A percentile compares a stretch with the other conserved stretches of the same genome.
Evolutionary conservation across 345 rosid species (phyloP).

Genomic region (Rhizophora mangle): DNA sequence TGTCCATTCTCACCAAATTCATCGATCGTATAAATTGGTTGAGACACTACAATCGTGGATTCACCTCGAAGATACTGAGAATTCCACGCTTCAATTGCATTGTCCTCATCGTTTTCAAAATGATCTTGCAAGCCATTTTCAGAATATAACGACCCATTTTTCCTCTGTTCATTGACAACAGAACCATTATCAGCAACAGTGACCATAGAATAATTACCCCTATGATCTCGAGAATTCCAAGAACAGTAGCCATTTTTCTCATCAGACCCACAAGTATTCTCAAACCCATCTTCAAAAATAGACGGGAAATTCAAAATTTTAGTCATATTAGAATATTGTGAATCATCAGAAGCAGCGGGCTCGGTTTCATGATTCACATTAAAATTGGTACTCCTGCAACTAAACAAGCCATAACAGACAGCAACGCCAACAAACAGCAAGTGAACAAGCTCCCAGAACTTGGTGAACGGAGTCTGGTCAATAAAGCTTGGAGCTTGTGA

Average conservation of each 20-base stretch:
- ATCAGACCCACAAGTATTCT: slow-evolving; percentile 37
- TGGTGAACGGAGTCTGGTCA: slow-evolving; percentile 40
- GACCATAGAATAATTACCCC: slow-evolving; percentile 10
- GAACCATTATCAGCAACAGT: background rate
- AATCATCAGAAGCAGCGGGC: slow-evolving; percentile 29
- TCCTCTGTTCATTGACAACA: slow-evolving; percentile 22
- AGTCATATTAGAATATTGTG: slow-evolving; percentile 42
- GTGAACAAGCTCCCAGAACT: slow-evolving; percentile 75
- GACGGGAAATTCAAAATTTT: slow-evolving; percentile 47
- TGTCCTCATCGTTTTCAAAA: slow-evolving; percentile 26
- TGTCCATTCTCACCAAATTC: slow-evolving; percentile 22
- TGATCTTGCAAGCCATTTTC: slow-evolving; percentile 27
- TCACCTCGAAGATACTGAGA: slow-evolving; percentile 54
- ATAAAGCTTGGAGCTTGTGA: slow-evolving; percentile 74
- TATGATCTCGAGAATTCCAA: slow-evolving; percentile 17
- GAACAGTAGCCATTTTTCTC: slow-evolving; percentile 24
- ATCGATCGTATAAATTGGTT: slow-evolving; percentile 41
- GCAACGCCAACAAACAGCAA: slow-evolving; percentile 74
- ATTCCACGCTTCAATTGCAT: slow-evolving; percentile 51
- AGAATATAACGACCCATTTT: slow-evolving; percentile 23
- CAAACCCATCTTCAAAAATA: slow-evolving; percentile 58
- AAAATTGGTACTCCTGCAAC: slow-evolving; percentile 44
- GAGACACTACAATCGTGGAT: slow-evolving; percentile 54
- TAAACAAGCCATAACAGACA: slow-evolving; percentile 78
- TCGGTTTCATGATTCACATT: slow-evolving; percentile 30